phyloP scores from a whole-genome alignment of 108 stramenopile species.

The Nitzschia sp. region DNA sequence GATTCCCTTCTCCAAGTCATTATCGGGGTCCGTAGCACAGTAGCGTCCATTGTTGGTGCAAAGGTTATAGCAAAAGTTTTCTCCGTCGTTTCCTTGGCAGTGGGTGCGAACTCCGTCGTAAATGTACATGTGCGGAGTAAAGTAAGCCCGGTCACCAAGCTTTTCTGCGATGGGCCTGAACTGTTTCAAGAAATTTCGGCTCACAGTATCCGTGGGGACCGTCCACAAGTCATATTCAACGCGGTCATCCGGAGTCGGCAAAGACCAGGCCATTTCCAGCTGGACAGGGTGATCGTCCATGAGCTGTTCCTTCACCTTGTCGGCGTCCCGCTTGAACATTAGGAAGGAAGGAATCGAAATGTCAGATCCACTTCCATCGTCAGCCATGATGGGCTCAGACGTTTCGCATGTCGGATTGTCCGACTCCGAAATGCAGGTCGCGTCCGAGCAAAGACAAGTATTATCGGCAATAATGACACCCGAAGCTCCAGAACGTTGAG shows the following conservation, averaged over 20 bases:
- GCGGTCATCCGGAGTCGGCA: conserved; percentile 85
- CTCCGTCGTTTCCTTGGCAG: conserved; percentile 63
- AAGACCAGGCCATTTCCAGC: conserved; percentile 86
- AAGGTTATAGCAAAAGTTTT: conserved; percentile 78
- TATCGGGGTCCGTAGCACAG: conserved; percentile 92
- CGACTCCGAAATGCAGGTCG: conserved; percentile 29
- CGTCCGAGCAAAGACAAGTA: conserved; percentile 77
- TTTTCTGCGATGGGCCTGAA: conserved; percentile 72
- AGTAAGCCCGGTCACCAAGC: conserved; percentile 77
- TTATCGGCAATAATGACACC: conserved; percentile 94
- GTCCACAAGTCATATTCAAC: conserved; percentile 95
- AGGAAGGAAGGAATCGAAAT: conserved; percentile 91
- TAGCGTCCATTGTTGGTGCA: conserved; percentile 96
- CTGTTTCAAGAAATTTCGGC: conserved; percentile 58
- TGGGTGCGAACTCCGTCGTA: conserved; percentile 81
- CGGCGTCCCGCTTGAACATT: conserved; percentile 87
- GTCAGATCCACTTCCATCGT: conserved; percentile 92
- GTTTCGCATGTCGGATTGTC: conserved; percentile 64
- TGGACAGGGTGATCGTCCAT: conserved; percentile 69
- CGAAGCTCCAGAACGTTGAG: conserved; percentile 89
- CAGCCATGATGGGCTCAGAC: conserved; percentile 95
- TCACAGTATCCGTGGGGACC: conserved; percentile 72
- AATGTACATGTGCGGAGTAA: conserved; percentile 91
- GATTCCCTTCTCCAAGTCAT: conserved; percentile 82
- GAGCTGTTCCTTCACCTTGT: conserved; percentile 65